phyloP scores from a whole-genome alignment of 371 early-diverging fungal genomes.

The Mucor piriformis region DNA sequence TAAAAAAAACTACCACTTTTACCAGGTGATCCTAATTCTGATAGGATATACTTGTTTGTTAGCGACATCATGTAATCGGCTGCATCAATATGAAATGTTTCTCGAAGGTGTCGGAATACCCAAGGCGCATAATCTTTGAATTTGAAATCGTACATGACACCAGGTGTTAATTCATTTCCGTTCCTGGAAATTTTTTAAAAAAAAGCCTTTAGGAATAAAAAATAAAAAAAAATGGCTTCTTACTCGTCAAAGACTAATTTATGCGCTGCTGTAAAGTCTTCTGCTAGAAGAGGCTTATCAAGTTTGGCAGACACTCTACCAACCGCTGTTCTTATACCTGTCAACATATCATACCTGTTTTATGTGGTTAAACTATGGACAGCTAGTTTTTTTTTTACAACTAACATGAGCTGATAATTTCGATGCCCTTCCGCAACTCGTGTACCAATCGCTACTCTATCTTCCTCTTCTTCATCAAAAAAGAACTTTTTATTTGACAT shows the following conservation, averaged over 20 bases:
- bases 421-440: slow-evolving; percentile 69
- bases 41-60: slow-evolving; percentile 93
- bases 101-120: slow-evolving; percentile 89
- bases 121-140: slow-evolving; percentile 98
- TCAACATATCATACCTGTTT: slow-evolving; percentile 86
- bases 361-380: not conserved
- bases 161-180: slow-evolving; percentile 91
- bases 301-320: slow-evolving; percentile 86
- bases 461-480: slow-evolving; percentile 53
- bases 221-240: not conserved
- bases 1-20: slow-evolving; percentile 96
- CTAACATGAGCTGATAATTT: slow-evolving; percentile 86
- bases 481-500: slow-evolving; percentile 29
- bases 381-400: slow-evolving; percentile 1
- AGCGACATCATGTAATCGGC: slow-evolving; percentile 93
- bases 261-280: slow-evolving; percentile 86
- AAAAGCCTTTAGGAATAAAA: not conserved
- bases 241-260: slow-evolving; percentile 86
- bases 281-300: slow-evolving; percentile 61
- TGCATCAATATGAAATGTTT: slow-evolving; percentile 84
- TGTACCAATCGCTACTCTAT: slow-evolving; percentile 64
- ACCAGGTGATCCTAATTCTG: slow-evolving; percentile 91
- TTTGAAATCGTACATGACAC: slow-evolving; percentile 94
- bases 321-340: slow-evolving; percentile 83
- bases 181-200: slow-evolving; percentile 45